phyloP scores from a whole-genome alignment of 2,329 filamentous ascomycete species.

The Fusarium haematococcum region DNA sequence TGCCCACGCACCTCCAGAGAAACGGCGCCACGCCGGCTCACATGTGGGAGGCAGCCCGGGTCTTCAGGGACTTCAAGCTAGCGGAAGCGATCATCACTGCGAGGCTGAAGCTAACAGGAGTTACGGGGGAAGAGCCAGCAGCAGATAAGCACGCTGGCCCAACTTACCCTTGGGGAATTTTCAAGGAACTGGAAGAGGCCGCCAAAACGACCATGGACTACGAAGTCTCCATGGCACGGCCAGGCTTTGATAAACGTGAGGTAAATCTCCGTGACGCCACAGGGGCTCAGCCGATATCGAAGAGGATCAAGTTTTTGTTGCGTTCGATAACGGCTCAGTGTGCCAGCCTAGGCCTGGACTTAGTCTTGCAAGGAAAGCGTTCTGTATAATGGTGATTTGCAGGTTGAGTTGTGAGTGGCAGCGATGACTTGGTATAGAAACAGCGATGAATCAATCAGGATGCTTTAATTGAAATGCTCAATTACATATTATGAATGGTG shows the following conservation, averaged over 20 bases:
- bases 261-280: not conserved
- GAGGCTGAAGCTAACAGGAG: not conserved
- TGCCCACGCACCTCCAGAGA: not conserved
- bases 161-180: not conserved
- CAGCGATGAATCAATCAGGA: not conserved
- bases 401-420: not conserved
- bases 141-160: not conserved
- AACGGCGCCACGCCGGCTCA: not conserved
- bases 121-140: not conserved
- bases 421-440: not conserved
- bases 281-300: not conserved
- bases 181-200: not conserved
- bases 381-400: not conserved
- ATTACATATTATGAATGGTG: slow-evolving; percentile 14
- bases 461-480: slow-evolving; percentile 1
- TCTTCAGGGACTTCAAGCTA: not conserved
- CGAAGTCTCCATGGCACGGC: not conserved
- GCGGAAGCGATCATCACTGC: not conserved
- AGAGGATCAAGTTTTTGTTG: not conserved
- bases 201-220: not conserved
- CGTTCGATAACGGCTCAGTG: not conserved
- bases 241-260: not conserved
- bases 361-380: not conserved
- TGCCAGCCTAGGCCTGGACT: not conserved
- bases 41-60: not conserved